phyloP scores from a whole-genome alignment of 2,329 filamentous ascomycete genomes.

The Cercospora canescens region DNA sequence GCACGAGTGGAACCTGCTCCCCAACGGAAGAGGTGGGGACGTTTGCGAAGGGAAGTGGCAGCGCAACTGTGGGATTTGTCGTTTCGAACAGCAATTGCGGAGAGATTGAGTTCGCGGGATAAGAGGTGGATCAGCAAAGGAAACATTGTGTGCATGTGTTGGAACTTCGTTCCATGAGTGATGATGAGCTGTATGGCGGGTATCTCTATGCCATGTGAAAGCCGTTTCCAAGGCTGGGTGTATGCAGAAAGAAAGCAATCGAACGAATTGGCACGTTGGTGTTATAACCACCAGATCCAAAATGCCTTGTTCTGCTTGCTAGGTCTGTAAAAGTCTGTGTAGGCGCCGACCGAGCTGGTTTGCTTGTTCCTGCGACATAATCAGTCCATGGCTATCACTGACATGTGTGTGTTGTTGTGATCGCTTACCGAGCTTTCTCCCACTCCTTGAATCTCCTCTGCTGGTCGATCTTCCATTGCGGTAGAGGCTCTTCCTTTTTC shows the following conservation, averaged over 20 bases:
- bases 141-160: not conserved
- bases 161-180: not conserved
- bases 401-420: not conserved
- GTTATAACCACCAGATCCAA: slow-evolving; percentile 12
- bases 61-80: slow-evolving; percentile 13
- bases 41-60: slow-evolving; percentile 8
- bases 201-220: not conserved
- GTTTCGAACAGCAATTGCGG: slow-evolving; percentile 19
- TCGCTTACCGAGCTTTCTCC: slow-evolving; percentile 6
- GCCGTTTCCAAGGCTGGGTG: not conserved
- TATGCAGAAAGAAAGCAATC: no score
- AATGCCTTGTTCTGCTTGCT: slow-evolving; percentile 5
- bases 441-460: slow-evolving; percentile 6
- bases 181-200: not conserved
- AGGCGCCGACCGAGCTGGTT: not conserved
- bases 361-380: not conserved
- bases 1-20: slow-evolving; percentile 2
- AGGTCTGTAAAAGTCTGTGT: slow-evolving; percentile 1
- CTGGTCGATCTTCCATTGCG: slow-evolving; percentile 2
- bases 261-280: not conserved
- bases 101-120: slow-evolving; percentile 10
- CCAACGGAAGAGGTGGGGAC: slow-evolving; percentile 10
- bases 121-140: no score
- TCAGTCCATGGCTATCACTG: not conserved
- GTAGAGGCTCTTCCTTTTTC: not conserved